Percentiles rank a stretch among this genome's conserved stretches.
Evolutionary conservation across 2,329 filamentous ascomycete species (phyloP).

Genomic region (Penicillium sp.): DNA sequence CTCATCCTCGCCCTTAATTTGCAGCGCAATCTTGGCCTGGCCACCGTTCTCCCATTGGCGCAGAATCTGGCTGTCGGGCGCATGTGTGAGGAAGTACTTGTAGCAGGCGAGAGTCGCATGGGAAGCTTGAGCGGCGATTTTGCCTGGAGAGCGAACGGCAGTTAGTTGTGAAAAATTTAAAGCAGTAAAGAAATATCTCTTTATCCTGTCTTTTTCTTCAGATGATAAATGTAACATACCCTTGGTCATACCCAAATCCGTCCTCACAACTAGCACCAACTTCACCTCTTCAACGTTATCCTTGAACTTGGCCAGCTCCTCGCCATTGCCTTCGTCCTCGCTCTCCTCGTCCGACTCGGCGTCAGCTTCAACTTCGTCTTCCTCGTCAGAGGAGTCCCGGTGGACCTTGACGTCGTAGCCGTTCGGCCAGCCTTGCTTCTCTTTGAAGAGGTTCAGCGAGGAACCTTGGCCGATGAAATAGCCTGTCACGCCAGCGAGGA

Average conservation of each 20-base stretch:
- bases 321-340: constrained; percentile 63
- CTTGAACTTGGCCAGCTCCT: constrained; percentile 50
- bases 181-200: background rate
- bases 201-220: too few relatives aligned
- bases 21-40: constrained; percentile 91
- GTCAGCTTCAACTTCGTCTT: constrained; percentile 48
- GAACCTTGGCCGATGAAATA: constrained; percentile 69
- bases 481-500: constrained; percentile 72
- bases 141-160: constrained; percentile 59
- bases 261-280: constrained; percentile 86
- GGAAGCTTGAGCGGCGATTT: constrained; percentile 92
- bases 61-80: constrained; percentile 62
- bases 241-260: constrained; percentile 96
- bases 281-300: constrained; percentile 81
- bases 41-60: constrained; percentile 81
- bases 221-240: constrained; percentile 55
- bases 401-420: constrained; percentile 55
- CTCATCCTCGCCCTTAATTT: constrained; percentile 81
- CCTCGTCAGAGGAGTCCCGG: constrained; percentile 44
- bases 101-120: constrained; percentile 98
- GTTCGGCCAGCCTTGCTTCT: constrained; percentile 51
- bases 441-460: constrained; percentile 69
- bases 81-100: constrained; percentile 68
- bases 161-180: background rate
- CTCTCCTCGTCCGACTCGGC: constrained; percentile 70